Base-by-base conservation (phyloP, 208 protist species). In the Phytomonas francai region DNA sequence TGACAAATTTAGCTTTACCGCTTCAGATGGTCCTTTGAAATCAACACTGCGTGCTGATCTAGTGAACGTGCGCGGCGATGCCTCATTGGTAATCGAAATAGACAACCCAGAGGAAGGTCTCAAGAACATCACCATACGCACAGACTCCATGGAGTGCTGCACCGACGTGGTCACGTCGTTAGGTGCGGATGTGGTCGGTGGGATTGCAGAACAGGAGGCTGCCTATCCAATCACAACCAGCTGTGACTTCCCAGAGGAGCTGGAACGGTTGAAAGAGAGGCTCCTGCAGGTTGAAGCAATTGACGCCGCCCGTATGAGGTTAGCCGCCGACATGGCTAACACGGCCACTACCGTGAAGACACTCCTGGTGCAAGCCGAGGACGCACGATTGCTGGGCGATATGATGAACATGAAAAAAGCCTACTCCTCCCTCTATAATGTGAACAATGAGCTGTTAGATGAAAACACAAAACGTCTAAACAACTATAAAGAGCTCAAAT, bases 311-410 rank as follows among this genome's bases (percentile, higher is more conserved):
- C 84, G 95, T 16, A 67, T 92, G 74, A 88, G 91, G 77, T 80
- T 98, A 36, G 96, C 84, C 59, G 85, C 89, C 1, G 92, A 97
- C 70, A 98, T 98, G 88, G 97, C 95, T 3, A 95, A 98, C 70
- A 76, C 74, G 3, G 89, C 91, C 11, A 72, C 88, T 19, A 74
- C 78, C 9, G 71, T 97, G n/a, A 97, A 97, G 74, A 81, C 87
- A 45, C 69, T 98, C 49, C 85, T 98, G 27, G 83, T 96, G 34
- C 81, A 83, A 49, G 94, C 93, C 30, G 95, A 98, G 79, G 93
- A 98, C 62, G 82, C 94, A 11, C 76, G 95, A 34, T 67, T 98
- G n/a, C 80, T 98, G 31, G 79, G 71, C 22, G 87, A 98, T 68
- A 90, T 97, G 67, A 36, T 32, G 27, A 58, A 60, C 59, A 97